These are phyloP conservation scores for Tubosaeta sp. DNA, from an alignment of 768 basidiomycete species.

Conservation along the genomic window DNA sequence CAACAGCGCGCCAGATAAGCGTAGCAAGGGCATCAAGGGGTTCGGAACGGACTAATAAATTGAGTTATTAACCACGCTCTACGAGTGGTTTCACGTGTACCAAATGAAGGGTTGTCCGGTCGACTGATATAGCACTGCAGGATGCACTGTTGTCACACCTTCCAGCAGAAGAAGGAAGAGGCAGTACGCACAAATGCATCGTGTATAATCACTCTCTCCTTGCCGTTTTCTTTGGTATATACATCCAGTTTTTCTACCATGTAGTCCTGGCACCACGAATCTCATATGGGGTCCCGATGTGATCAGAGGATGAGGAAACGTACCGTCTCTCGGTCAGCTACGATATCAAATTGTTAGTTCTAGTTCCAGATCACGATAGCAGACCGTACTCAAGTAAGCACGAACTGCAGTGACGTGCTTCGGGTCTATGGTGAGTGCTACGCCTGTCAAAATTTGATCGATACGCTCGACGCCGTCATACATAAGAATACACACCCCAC, in stretches of 20 bases:
- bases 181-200: slow-evolving; percentile 33
- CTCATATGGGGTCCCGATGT: neutral
- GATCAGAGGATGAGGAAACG: neutral
- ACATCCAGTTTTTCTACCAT: slow-evolving; percentile 74
- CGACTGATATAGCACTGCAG: slow-evolving; percentile 77
- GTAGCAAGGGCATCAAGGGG: slow-evolving; percentile 59
- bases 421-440: slow-evolving; percentile 83
- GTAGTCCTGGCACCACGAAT: slow-evolving; percentile 57
- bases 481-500: slow-evolving; percentile 55
- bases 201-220: slow-evolving; percentile 50
- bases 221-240: slow-evolving; percentile 48
- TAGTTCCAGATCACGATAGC: neutral
- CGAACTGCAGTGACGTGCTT: slow-evolving; percentile 66
- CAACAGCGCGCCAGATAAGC: slow-evolving; percentile 64
- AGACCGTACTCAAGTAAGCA: slow-evolving; percentile 66
- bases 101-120: slow-evolving; percentile 83
- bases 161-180: neutral
- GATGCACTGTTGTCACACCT: neutral
- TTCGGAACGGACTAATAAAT: slow-evolving; percentile 66
- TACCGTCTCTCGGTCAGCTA: slow-evolving; percentile 80
- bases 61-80: neutral
- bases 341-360: neutral
- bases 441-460: slow-evolving; percentile 38
- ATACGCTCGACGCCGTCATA: too few relatives aligned
- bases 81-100: slow-evolving; percentile 39